These are phyloP conservation scores for Amyloporia xantha DNA, from an alignment of 768 basidiomycete species.

Conservation along the genomic window DNA sequence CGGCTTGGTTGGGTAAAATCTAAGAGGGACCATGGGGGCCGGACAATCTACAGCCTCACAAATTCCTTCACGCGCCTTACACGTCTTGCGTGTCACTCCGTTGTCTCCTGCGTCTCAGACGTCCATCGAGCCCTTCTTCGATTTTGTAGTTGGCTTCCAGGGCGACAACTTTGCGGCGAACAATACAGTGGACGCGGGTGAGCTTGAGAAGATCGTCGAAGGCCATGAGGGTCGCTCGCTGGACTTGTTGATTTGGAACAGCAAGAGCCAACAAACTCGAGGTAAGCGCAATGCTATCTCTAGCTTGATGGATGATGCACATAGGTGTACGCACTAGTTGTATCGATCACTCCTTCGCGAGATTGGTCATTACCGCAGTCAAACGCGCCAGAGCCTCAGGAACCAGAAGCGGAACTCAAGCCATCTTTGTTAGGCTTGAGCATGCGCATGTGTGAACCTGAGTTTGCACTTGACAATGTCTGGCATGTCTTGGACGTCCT, in stretches of 20 bases:
- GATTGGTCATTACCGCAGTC: slow-evolving; percentile 60
- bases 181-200: slow-evolving; percentile 54
- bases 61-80: slow-evolving; percentile 59
- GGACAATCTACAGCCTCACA: slow-evolving; percentile 57
- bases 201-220: slow-evolving; percentile 78
- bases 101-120: slow-evolving; percentile 84
- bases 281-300: slow-evolving; percentile 32
- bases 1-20: too few relatives aligned
- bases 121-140: slow-evolving; percentile 88
- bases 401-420: slow-evolving; percentile 41
- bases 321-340: slow-evolving; percentile 43
- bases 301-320: neutral
- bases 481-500: slow-evolving; percentile 98
- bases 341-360: slow-evolving; percentile 79
- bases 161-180: slow-evolving; percentile 46
- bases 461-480: slow-evolving; percentile 83
- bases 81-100: slow-evolving; percentile 86
- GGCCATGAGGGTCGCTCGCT: slow-evolving; percentile 65
- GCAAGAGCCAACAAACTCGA: slow-evolving; percentile 66
- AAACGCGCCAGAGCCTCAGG: slow-evolving; percentile 30
- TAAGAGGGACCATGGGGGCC: slow-evolving; percentile 82
- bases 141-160: slow-evolving; percentile 91
- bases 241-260: slow-evolving; percentile 77
- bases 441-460: slow-evolving; percentile 89
- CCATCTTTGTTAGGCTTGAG: slow-evolving; percentile 93